phyloP scores from a whole-genome alignment of 1,284 basidiomycete genomes.

The Rhodotorula sp. region DNA sequence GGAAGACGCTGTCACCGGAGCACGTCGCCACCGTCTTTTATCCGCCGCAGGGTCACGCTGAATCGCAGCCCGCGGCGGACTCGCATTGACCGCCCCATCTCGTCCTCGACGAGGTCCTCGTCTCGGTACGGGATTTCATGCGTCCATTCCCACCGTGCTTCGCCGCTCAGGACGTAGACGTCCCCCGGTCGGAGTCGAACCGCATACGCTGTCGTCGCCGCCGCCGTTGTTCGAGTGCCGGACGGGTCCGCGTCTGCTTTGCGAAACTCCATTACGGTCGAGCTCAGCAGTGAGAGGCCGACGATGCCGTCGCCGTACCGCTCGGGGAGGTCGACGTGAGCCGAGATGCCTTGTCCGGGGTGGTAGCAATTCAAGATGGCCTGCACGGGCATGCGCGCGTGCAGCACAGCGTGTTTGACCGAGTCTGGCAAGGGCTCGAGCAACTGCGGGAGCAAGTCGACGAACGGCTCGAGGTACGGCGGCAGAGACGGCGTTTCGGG shows the following conservation, averaged over 20 bases:
- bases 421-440: conserved; percentile 54
- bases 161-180: conserved; percentile 67
- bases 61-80: conserved; percentile 60
- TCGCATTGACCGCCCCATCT: conserved; percentile 19
- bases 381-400: conserved; percentile 56
- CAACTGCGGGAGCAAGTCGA: conserved; percentile 56
- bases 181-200: conserved; percentile 59
- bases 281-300: conserved; percentile 68
- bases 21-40: conserved; percentile 67
- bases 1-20: too few species aligned
- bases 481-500: conserved; percentile 52
- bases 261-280: conserved; percentile 68
- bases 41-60: conserved; percentile 74
- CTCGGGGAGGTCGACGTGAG: conserved; percentile 70
- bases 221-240: neutral
- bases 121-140: conserved; percentile 61
- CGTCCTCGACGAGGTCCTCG: conserved; percentile 42
- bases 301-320: conserved; percentile 77
- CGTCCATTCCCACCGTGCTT: conserved; percentile 68
- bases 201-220: neutral
- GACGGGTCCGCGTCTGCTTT: neutral
- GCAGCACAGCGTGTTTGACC: conserved; percentile 57
- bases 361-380: conserved; percentile 74
- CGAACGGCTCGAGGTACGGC: conserved; percentile 57
- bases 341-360: conserved; percentile 73